Base-by-base conservation (phyloP, 129 eudicot genomes). In the Solidago caesia region DNA sequence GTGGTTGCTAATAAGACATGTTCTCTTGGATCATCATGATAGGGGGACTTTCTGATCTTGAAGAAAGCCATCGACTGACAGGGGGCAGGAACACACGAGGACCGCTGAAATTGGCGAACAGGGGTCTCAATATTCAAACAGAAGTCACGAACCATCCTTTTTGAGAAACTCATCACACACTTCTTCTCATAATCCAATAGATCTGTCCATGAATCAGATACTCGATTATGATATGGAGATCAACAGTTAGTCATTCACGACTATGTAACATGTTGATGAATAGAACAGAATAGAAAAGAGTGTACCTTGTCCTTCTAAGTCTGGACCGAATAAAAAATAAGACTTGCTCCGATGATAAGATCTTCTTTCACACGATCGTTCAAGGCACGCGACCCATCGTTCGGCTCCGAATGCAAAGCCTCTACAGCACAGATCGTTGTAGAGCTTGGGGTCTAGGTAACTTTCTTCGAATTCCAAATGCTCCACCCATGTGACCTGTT, bases 401-500 rank as follows among this genome's bases (percentile, higher is more conserved):
- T 57, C 29, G 8, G 62, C 62, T 16, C 62, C 62, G 14, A 57
- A 57, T 57, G 27, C 27, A 25, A n/a, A 21, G 9, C 62, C 62
- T 14, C 33, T 57, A 25, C 62, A 9, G 62, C n/a, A 14, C 8
- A 57, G 62, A 57, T 57, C 26, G 16, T 57, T 26, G 8, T 57
- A 57, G 62, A 57, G 33, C 16, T 6, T 13, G 62, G n/a, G 62
- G 62, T 16, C 16, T 57, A 33, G 62, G 62, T 26, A 57, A 2
- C 16, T 1, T 57, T 57, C 16, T n/a, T 57, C 10, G 1, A 57
- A 5, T n/a, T 57, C 62, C 7, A 57, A 4, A 57, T 57, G 62
- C 16, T 57, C 27, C 62, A 57, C 62, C 62, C 62, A 57, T 57
- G 62, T 57, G n/a, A 57, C 62, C 62, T 57, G 62, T 57, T 13